A percentile compares a stretch with the other conserved stretches of the same genome.
These are phyloP conservation scores for Ramularia endophylla DNA, from an alignment of 2,329 filamentous ascomycete species.

Conservation along the genomic window DNA sequence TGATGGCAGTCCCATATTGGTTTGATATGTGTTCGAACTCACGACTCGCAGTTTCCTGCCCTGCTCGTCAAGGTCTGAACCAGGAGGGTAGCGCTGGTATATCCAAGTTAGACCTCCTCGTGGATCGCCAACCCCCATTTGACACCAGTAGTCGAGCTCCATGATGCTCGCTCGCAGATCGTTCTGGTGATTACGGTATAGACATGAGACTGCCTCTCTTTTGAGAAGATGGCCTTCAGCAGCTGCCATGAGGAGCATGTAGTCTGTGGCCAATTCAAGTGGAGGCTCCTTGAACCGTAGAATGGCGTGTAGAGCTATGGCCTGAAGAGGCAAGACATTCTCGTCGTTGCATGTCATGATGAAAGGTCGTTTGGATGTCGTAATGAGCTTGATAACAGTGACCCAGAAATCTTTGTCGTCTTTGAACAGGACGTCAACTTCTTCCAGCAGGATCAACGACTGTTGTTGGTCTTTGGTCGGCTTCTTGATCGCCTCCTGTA, in stretches of 20 bases:
- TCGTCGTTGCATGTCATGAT: slow-evolving; percentile 96
- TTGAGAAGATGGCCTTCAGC: slow-evolving; percentile 79
- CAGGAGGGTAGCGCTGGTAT: slow-evolving; percentile 67
- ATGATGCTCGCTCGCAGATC: slow-evolving; percentile 77
- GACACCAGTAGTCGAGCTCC: slow-evolving; percentile 94
- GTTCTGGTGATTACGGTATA: slow-evolving; percentile 62
- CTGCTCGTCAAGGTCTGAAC: slow-evolving; percentile 60
- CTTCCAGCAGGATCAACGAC: slow-evolving; percentile 88
- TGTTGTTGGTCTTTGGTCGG: slow-evolving; percentile 63
- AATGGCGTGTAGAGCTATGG: slow-evolving; percentile 76
- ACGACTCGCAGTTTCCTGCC: slow-evolving; percentile 68
- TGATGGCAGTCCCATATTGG: slow-evolving; percentile 68
- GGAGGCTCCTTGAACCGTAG: slow-evolving; percentile 68
- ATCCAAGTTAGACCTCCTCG: slow-evolving; percentile 89
- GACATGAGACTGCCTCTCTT: slow-evolving; percentile 58
- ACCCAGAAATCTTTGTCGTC: slow-evolving; percentile 95
- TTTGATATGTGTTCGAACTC: slow-evolving; percentile 71
- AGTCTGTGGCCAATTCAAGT: slow-evolving; percentile 64
- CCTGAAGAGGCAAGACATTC: slow-evolving; percentile 66
- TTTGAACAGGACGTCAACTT: slow-evolving; percentile 88
- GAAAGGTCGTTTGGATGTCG: slow-evolving; percentile 82
- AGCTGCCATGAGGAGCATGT: slow-evolving; percentile 74
- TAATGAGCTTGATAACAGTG: slow-evolving; percentile 70
- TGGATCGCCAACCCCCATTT: slow-evolving; percentile 86
- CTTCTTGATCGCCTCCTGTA: slow-evolving; percentile 31